Evolutionary conservation across 2,329 filamentous ascomycete species (phyloP), one percentile per base, ranked within the genome.

Genomic region (Colletotrichum siamense): DNA sequence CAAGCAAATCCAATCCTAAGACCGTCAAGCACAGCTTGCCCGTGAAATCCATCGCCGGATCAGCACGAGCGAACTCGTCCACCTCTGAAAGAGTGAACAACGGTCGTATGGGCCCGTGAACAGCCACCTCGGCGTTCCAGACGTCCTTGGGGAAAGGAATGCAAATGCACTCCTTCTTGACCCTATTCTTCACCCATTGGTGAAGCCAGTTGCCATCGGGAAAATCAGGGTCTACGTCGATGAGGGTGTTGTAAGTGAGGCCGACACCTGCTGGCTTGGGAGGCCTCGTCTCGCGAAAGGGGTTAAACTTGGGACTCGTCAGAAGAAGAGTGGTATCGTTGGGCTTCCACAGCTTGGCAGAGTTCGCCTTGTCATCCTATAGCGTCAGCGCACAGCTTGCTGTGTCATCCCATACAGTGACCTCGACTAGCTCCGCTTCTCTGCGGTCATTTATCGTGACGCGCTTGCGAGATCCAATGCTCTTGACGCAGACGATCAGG

Each of bases 351-450:
- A 80, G 70, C 8, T 84, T 82, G 3, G 86, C 85, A 0, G 87
- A 89, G 36, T 82, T 79, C 67, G 88, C 85, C 62, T 89, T 83
- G n/a, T 87, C 85, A 44, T 87, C 87, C 88, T 91, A 93, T 6
- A 92, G 82, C 18, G 87, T 90, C n/a, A 93, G 82, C 3, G 85
- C 83, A 6, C 87, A 88, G 75, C 88, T 87, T 2, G 86, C 87
- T 1, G 91, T 92, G 79, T 92, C 87, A 80, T 93, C 92, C 79
- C 91, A 91, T 12, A 93, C 82, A 6, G 85, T 83, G 6, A 93
- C 82, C 62, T 89, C 89, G 30, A 89, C 80, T 15, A 90, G 83
- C 34, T 89, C 85, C 5, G 36, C 26, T 28, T 70, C 67, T 28
- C 57, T 71, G 18, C 49, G 24, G 24, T 52, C 34, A 8, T 62